Percentiles rank a stretch among this genome's conserved stretches.
These are phyloP conservation scores for Aurantiochytrium sp. DNA, from an alignment of 108 stramenopile species.

Conservation along the genomic window DNA sequence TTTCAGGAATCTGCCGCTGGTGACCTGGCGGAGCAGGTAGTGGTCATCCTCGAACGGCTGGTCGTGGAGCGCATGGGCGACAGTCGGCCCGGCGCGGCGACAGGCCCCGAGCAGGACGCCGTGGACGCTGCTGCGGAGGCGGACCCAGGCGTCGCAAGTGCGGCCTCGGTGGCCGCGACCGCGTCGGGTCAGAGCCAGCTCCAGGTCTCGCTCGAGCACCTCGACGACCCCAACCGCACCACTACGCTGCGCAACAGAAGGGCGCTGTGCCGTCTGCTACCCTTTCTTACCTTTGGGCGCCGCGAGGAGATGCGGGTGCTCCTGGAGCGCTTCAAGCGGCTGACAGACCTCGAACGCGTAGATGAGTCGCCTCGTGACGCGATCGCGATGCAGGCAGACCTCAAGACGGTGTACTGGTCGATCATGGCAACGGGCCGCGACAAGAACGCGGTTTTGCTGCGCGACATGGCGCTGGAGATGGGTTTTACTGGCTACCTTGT, in stretches of 20 bases:
- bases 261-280: neutral
- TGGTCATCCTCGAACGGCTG: neutral
- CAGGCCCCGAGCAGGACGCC: no score
- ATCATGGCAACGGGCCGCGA: neutral
- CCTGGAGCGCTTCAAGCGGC: neutral
- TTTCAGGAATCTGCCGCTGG: neutral
- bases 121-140: no score
- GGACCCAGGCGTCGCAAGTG: no score
- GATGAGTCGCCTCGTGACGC: neutral
- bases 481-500: neutral
- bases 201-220: neutral
- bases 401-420: neutral
- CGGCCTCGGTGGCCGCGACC: neutral
- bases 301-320: neutral
- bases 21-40: neutral
- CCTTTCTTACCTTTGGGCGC: slow-evolving; percentile 14
- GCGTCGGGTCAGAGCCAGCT: neutral
- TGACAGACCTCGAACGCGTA: neutral
- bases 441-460: neutral
- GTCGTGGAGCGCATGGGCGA: neutral
- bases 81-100: no score
- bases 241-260: neutral
- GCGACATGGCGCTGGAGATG: neutral
- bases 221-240: neutral
- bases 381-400: neutral